Conservation (phyloP, 805 yeast species). For the Hanseniaspora mollemarum region DNA sequence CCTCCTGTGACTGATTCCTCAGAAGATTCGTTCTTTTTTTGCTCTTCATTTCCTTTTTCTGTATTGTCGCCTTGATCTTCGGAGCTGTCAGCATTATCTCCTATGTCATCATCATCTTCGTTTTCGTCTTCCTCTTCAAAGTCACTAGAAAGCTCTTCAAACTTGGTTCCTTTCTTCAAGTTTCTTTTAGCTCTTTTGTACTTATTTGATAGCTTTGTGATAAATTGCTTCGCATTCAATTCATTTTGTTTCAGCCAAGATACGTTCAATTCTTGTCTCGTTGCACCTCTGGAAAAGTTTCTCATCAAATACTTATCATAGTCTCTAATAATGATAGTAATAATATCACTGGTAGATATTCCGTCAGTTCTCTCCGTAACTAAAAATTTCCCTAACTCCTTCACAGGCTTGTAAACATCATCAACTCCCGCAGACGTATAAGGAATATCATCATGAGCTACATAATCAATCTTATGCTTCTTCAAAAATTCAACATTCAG, state of each 20-base stretch:
- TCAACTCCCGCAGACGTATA: conserved; percentile 81
- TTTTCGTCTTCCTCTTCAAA: conserved; percentile 20
- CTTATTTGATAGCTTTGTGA: conserved; percentile 52
- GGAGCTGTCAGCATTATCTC: conserved; percentile 25
- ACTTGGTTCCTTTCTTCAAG: conserved; percentile 17
- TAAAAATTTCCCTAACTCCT: conserved; percentile 78
- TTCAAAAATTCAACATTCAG: conserved; percentile 71
- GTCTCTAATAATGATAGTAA: conserved; percentile 87
- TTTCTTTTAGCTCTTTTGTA: conserved; percentile 27
- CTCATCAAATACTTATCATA: conserved; percentile 95
- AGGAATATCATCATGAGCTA: conserved; percentile 95
- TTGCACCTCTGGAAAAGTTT: conserved; percentile 94
- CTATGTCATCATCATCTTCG: conserved; percentile 21
- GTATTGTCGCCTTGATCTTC: conserved; percentile 23
- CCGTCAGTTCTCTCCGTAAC: conserved; percentile 97
- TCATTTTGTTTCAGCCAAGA: conserved; percentile 97
- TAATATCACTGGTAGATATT: conserved; percentile 87
- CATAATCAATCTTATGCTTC: conserved; percentile 80
- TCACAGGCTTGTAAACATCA: conserved; percentile 87
- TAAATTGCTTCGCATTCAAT: conserved; percentile 82
- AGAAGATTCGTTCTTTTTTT: conserved; percentile 18
- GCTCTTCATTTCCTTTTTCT: conserved; percentile 31
- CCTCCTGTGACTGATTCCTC: conserved; percentile 14
- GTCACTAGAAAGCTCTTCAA: conserved; percentile 25
- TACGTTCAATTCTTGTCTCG: conserved; percentile 89